Base-by-base conservation (phyloP, 108 stramenopile genomes). In the Cyclotella baltica region DNA sequence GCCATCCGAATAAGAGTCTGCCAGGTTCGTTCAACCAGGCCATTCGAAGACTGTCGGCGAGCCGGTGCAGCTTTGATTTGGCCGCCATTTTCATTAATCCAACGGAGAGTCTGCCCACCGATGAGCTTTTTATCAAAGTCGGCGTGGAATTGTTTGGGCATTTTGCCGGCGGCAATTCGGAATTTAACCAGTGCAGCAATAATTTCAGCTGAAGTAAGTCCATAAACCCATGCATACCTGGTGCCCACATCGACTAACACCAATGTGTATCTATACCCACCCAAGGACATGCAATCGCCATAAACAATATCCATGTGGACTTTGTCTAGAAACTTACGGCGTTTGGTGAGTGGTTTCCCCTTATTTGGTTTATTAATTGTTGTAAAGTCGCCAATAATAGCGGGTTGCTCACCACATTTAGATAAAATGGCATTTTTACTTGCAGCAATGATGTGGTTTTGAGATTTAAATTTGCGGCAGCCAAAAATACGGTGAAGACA, bases 111-210 rank as follows among this genome's bases (percentile, higher is more conserved):
- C 0, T 52, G n/a, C 52, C 73, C 73, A 18, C 73, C 73, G 15
- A 65, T 74, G 5, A 74, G 37, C 19, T 74, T 74, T 25, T 53
- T 22, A 18, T 74, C 73, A 29, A 74, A 74, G 36, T 74, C 73
- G 4, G 63, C 11, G 28, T 74, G 73, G 36, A 64, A 74, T 4
- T n/a, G 51, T 2, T 53, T 33, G 3, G 73, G 73, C 16, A 37
- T 9, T 11, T 19, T 6, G 1, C 52, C 52, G 0, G 63, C 52
- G 4, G 35, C 73, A 4, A 15, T 35, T 0, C n/a, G 34, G 15
- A 74, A 74, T 23, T 19, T 3, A 38, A 28, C 52, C 16, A 74
- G 62, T 0, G 73, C 73, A 2, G 18, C 1, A 23, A 74, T 64
- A 4, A 74, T 65, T 2, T 63, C 36, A 0, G 19, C 31, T 25